Evolutionary conservation across 352 stramenopile genomes (phyloP), one percentile per base, ranked within the genome.

Genomic region (Saprolegnia diclina): DNA sequence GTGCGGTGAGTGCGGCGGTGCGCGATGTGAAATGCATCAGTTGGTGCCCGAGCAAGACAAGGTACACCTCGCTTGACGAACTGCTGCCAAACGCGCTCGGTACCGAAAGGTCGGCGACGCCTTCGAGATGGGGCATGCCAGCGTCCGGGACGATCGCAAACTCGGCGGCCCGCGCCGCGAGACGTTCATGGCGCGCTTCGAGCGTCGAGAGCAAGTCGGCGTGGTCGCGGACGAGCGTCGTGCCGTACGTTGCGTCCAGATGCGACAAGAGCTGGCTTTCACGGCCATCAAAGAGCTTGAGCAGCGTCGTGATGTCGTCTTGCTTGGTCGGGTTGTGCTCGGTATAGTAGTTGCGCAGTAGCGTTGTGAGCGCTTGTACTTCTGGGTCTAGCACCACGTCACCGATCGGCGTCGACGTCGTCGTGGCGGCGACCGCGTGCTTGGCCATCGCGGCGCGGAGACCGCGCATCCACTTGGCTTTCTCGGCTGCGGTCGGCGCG

Each of bases 291-390:
- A 69, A 69, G 26, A 69, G 38, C 63, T 69, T 69, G 29, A 22
- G 62, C 4, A 69, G 21, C 14, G 61, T 24, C n/a, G 22, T 40
- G 4, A 91, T 82, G 26, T 89, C 82, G 3, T 80, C 72, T 4
- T 80, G 64, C 67, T 92, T 92, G 22, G 72, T 73, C 0, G 82
- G 71, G 44, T 91, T 80, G 67, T 92, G 78, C 53, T 88, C 75
- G 0, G 71, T 53, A 46, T 90, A 91, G 32, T 83, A 85, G 54
- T 73, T 64, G 35, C 83, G 74, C 40, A 92, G 73, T 13, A 79
- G 70, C 0, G 48, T 50, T 46, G 62, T 22, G 2, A 69, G 50
- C 42, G 53, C 63, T 6, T 52, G 63, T 6, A 45, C 63, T n/a
- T 4, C 52, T 3, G 52, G 52, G 52, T 59, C 29, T 5, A 35